Base-by-base conservation (phyloP, 2,329 filamentous ascomycete species). In the Fusarium dimerum region DNA sequence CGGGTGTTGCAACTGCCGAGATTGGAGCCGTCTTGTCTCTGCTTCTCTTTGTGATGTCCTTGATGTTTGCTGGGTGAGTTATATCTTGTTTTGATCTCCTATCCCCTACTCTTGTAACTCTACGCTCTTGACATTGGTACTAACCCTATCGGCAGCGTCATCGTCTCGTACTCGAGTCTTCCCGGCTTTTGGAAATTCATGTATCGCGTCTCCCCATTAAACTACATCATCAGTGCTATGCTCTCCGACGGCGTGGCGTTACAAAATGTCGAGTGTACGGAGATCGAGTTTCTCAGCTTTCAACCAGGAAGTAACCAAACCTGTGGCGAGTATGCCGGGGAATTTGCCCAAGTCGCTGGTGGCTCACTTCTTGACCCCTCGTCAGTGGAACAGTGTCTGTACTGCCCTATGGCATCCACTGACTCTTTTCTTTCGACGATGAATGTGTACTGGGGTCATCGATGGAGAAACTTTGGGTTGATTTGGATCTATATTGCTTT, bases 41-140 rank as follows among this genome's bases (percentile, higher is more conserved):
- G 83, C 80, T 77, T 2, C 8, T 64, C 0, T 64, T 62, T 1
- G 62, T 64, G 57, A 55, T 62, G 41, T 50, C 55, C 12, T 48
- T 64, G 3, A 51, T 61, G 1, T 64, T 64, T 18, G 57, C 50
- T 10, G 62, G 62, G 62, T 64, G 55, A 34, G 57, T 50, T 15
- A 26, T n/a, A n/a, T n/a, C n/a, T n/a, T n/a, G n/a, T n/a, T n/a
- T n/a, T n/a, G n/a, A n/a, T n/a, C n/a, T n/a, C n/a, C n/a, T n/a
- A n/a, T n/a, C n/a, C n/a, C n/a, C n/a, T n/a, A n/a, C n/a, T n/a
- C n/a, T n/a, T n/a, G n/a, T n/a, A n/a, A n/a, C n/a, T n/a, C n/a
- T n/a, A n/a, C n/a, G n/a, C n/a, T n/a, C n/a, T n/a, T n/a, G n/a
- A n/a, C n/a, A 26, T 26, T 26, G 7, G 20, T 26, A 7, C 20